Evolutionary conservation across 2,329 filamentous ascomycete genomes (phyloP), one percentile per base, ranked within the genome.

Genomic region (Ascochyta viciae-villosae): DNA sequence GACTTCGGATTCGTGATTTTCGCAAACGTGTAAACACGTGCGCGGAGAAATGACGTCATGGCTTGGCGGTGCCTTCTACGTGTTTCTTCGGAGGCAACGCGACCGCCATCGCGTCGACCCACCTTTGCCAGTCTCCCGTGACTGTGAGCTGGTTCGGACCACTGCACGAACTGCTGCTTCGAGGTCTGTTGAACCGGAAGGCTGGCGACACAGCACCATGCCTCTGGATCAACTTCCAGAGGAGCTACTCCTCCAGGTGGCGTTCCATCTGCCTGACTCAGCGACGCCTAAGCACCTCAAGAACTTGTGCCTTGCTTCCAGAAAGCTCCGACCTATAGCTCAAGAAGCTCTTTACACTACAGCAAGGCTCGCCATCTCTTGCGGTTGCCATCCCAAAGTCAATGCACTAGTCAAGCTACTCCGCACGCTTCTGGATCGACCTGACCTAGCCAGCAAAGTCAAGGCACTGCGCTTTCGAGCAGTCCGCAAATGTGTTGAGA

Each of bases 241-340:
- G 6, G 67, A 70, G 47, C 49, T 70, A 13, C 37, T 70, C 12
- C 41, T 68, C 8, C 61, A 66, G 1, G 57, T 64, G 29, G 58
- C 61, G 6, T 42, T 35, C n/a, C 42, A 59, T 13, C 50, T 64
- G n/a, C 55, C 57, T 19, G 57, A 64, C 39, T 53, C 62, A 10
- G 26, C 31, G 42, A 46, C 50, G 29, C 55, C 60, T 15, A 45
- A 26, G 22, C 24, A 64, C 10, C 63, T 70, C 24, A 60, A 58
- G 13, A 55, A 57, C 23, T 39, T 68, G 3, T 61, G 58, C n/a
- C 53, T 62, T 2, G 51, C 56, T 9, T 67, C 64, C 9, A 61
- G 54, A 43, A 63, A 58, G 35, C 42, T 70, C 15, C 58, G 45
- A 4, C 54, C 64, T 7, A 51, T 61, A 27, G 67, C 61, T 1